phyloP scores from a whole-genome alignment of 108 stramenopile species.

The Bacterosira constricta region DNA sequence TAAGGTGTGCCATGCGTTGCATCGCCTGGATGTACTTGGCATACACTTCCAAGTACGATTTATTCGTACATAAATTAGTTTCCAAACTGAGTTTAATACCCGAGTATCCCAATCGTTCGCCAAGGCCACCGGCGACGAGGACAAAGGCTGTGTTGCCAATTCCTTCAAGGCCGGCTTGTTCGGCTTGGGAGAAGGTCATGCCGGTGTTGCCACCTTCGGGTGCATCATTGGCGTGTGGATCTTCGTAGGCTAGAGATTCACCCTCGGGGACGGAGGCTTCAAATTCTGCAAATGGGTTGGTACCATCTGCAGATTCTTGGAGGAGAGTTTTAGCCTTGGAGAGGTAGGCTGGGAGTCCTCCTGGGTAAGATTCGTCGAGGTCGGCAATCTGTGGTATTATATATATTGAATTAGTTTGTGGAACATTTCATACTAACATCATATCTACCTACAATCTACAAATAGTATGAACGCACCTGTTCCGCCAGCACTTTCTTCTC shows the following conservation, averaged over 20 bases:
- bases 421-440: too few species aligned
- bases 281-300: slow-evolving; percentile 94
- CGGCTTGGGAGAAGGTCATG: slow-evolving; percentile 85
- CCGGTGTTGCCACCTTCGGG: too few species aligned
- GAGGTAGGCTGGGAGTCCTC: slow-evolving; percentile 91
- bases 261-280: slow-evolving; percentile 92
- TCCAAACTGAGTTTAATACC: slow-evolving; percentile 96
- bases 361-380: slow-evolving; percentile 92
- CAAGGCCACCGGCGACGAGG: slow-evolving; percentile 95
- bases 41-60: slow-evolving; percentile 84
- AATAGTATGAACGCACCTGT: slow-evolving; percentile 84
- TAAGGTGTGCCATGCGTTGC: slow-evolving; percentile 72
- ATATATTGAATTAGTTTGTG: too few species aligned
- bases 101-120: slow-evolving; percentile 97
- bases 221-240: slow-evolving; percentile 35
- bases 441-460: too few species aligned
- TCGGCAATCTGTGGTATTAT: slow-evolving; percentile 90
- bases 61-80: slow-evolving; percentile 79
- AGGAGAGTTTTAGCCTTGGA: slow-evolving; percentile 86
- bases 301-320: slow-evolving; percentile 84
- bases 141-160: slow-evolving; percentile 76
- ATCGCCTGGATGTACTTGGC: slow-evolving; percentile 91
- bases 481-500: slow-evolving; percentile 74
- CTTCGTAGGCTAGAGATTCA: slow-evolving; percentile 80
- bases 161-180: slow-evolving; percentile 68